A percentile compares a stretch with the other conserved stretches of the same genome.
These are phyloP conservation scores for Neoconidiobolus thromboides DNA, from an alignment of 371 early-diverging fungal species.

Conservation along the genomic window DNA sequence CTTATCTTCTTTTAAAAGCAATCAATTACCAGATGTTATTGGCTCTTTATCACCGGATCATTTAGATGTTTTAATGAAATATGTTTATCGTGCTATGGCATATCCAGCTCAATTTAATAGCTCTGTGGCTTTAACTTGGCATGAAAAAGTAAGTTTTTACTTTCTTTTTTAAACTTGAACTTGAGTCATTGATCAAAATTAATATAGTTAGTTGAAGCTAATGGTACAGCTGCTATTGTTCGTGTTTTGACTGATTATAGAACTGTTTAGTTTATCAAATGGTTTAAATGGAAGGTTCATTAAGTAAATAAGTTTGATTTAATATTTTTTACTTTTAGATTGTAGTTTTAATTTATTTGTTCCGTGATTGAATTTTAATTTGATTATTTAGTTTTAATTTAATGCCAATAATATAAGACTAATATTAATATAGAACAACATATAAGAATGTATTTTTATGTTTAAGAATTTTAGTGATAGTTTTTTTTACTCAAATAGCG, in stretches of 20 bases:
- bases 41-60: slow-evolving; percentile 34
- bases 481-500: too few relatives aligned
- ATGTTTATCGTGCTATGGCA: slow-evolving; percentile 76
- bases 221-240: slow-evolving; percentile 70
- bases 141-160: slow-evolving; percentile 52
- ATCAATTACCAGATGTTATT: slow-evolving; percentile 43
- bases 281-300: too few relatives aligned
- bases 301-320: too few relatives aligned
- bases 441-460: too few relatives aligned
- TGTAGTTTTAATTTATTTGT: too few relatives aligned
- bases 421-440: too few relatives aligned
- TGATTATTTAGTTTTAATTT: too few relatives aligned
- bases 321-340: too few relatives aligned
- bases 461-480: too few relatives aligned
- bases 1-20: slow-evolving; percentile 38
- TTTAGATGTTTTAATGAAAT: slow-evolving; percentile 70
- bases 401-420: too few relatives aligned
- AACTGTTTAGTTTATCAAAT: slow-evolving; percentile 23
- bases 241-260: slow-evolving; percentile 75
- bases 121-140: slow-evolving; percentile 67
- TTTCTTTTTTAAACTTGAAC: neutral
- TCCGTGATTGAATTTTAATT: too few relatives aligned
- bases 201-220: slow-evolving; percentile 50
- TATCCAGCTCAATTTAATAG: slow-evolving; percentile 70
- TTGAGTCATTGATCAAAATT: neutral